Conservation (phyloP, 2,329 filamentous ascomycete species). For the Zymoseptoria pseudotritici region DNA sequence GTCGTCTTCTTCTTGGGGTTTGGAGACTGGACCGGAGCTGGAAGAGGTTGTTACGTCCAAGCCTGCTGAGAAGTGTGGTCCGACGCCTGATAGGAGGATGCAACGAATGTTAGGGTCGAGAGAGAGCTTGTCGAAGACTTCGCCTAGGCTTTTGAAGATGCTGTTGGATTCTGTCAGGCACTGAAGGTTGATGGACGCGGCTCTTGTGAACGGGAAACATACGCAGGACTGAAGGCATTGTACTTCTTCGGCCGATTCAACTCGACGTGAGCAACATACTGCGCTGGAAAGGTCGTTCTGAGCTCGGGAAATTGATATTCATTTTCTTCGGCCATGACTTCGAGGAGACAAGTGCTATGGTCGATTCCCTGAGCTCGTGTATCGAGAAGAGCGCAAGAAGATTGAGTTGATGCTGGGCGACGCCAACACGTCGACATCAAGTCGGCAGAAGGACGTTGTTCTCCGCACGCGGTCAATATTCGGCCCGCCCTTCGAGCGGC, state of each 20-base stretch:
- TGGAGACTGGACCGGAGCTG: background rate
- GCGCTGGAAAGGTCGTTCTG: background rate
- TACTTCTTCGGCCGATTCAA: conserved; percentile 81
- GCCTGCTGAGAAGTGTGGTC: conserved; percentile 76
- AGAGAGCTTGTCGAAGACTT: conserved; percentile 65
- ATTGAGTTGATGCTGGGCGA: background rate
- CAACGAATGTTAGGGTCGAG: conserved; percentile 63
- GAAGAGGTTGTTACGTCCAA: conserved; percentile 48
- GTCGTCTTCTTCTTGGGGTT: conserved; percentile 11
- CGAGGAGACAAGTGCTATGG: too few relatives aligned
- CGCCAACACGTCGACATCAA: background rate
- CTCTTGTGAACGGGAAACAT: background rate
- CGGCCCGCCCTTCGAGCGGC: too few relatives aligned
- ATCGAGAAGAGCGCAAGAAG: background rate
- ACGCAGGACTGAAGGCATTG: conserved; percentile 63
- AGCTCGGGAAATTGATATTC: background rate
- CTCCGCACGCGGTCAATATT: background rate
- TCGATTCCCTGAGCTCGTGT: background rate
- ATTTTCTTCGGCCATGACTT: background rate
- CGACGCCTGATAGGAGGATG: conserved; percentile 72
- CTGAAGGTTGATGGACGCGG: background rate
- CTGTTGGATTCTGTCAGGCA: conserved; percentile 39
- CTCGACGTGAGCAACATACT: conserved; percentile 48
- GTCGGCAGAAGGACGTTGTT: background rate
- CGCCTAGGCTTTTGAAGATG: conserved; percentile 77